Conservation (phyloP, 352 stramenopile genomes). For the Thalassiosira mediterranea region DNA sequence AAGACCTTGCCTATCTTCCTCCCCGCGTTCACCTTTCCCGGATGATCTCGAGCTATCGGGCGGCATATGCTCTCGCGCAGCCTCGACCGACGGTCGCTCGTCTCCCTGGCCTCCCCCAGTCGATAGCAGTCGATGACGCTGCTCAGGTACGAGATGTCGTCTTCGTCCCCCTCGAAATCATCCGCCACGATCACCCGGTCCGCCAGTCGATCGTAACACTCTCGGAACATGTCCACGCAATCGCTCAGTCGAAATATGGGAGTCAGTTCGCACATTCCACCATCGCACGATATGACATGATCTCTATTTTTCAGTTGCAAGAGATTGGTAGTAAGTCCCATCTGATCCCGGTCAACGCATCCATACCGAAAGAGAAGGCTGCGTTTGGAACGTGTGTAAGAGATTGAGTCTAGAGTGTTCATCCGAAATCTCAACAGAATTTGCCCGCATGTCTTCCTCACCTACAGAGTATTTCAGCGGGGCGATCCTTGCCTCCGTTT, state of each 20-base stretch:
- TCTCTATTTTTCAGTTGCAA: slow-evolving; percentile 20
- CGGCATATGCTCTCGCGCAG: slow-evolving; percentile 21
- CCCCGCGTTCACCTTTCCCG: slow-evolving; percentile 35
- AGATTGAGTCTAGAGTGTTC: no score
- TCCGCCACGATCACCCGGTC: slow-evolving; percentile 19
- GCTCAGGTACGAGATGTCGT: slow-evolving; percentile 36
- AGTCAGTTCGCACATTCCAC: slow-evolving; percentile 40
- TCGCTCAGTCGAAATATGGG: slow-evolving; percentile 37
- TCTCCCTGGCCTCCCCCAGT: slow-evolving; percentile 20
- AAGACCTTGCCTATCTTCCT: slow-evolving; percentile 31
- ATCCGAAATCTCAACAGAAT: no score
- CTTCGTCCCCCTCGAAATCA: slow-evolving; percentile 3
- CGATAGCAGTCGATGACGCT: slow-evolving; percentile 48
- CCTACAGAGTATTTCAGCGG: slow-evolving; percentile 69
- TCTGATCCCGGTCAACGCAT: background rate
- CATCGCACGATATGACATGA: slow-evolving; percentile 34
- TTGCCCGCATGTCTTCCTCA: no score
- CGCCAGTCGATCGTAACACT: slow-evolving; percentile 35
- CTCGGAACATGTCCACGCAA: slow-evolving; percentile 44
- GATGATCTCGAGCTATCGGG: slow-evolving; percentile 27
- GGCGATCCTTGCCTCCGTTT: slow-evolving; percentile 60
- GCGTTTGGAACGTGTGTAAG: no score
- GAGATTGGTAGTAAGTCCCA: slow-evolving; percentile 25
- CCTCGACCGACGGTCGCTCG: slow-evolving; percentile 22
- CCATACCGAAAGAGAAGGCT: slow-evolving; percentile 76